A percentile compares a stretch with the other conserved stretches of the same genome.
phyloP scores from a whole-genome alignment of 208 protist species.

The Trypanosoma caninum region DNA sequence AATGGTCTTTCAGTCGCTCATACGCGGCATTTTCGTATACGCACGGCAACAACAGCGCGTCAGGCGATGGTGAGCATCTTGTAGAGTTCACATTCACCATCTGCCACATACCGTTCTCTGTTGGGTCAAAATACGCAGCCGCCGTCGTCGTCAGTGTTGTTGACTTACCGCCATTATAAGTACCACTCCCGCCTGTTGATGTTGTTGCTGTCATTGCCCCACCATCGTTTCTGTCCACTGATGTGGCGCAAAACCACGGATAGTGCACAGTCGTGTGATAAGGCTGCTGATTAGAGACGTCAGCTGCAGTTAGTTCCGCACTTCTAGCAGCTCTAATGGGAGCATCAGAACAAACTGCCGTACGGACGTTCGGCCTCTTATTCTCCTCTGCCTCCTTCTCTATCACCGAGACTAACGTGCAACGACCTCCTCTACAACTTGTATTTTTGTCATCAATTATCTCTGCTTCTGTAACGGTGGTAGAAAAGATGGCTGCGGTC shows the following conservation, averaged over 20 bases:
- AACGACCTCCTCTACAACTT: neutral
- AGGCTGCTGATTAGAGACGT: neutral
- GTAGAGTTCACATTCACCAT: constrained; percentile 63
- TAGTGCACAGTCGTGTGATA: constrained; percentile 32
- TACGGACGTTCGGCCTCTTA: no score
- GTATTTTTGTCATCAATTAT: constrained; percentile 12
- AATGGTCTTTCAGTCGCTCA: constrained; percentile 57
- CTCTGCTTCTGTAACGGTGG: constrained; percentile 27
- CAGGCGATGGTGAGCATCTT: constrained; percentile 54
- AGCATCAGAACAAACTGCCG: neutral
- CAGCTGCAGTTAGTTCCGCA: neutral
- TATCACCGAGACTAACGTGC: neutral
- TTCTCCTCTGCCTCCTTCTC: neutral
- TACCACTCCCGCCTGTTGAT: neutral
- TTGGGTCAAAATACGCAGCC: constrained; percentile 49
- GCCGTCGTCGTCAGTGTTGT: neutral
- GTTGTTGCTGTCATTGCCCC: neutral
- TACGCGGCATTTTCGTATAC: constrained; percentile 56
- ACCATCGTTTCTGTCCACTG: neutral
- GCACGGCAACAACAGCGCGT: constrained; percentile 64
- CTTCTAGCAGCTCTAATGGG: neutral
- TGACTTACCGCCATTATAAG: no score
- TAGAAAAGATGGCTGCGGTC: constrained; percentile 9
- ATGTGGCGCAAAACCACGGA: constrained; percentile 19
- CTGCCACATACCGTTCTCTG: constrained; percentile 65